These are phyloP conservation scores for Colletotrichum siamense DNA, from an alignment of 2,329 filamentous ascomycete genomes.

Conservation along the genomic window DNA sequence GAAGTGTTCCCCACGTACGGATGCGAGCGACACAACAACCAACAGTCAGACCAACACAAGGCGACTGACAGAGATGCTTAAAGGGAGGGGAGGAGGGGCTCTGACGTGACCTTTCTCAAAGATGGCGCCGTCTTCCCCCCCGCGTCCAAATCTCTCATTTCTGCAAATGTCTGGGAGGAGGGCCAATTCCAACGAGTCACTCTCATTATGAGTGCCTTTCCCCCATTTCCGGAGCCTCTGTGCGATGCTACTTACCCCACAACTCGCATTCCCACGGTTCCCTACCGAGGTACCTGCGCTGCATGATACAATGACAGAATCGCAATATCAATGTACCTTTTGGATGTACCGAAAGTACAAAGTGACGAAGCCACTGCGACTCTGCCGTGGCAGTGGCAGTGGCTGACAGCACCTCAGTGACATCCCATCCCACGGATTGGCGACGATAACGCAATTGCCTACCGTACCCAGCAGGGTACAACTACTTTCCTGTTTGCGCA, in stretches of 20 bases:
- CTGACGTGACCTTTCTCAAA: background rate
- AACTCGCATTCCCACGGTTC: slow-evolving; percentile 3
- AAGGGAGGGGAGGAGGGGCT: background rate
- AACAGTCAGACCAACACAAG: background rate
- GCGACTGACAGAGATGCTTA: background rate
- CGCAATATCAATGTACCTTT: background rate
- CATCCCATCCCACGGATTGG: background rate
- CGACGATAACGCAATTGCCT: background rate
- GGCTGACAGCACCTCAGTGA: background rate
- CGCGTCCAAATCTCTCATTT: background rate
- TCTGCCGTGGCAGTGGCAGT: background rate
- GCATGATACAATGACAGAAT: background rate
- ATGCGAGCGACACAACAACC: background rate
- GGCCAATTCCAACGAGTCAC: background rate
- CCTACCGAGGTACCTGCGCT: background rate
- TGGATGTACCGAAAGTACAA: background rate
- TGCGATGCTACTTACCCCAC: slow-evolving; percentile 17
- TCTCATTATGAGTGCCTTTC: background rate
- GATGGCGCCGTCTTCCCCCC: background rate
- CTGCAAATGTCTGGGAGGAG: background rate
- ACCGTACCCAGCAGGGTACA: background rate
- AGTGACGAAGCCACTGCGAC: background rate
- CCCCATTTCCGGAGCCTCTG: slow-evolving; percentile 1
- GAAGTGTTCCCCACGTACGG: background rate
- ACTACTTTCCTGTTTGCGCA: background rate